A percentile compares a stretch with the other conserved stretches of the same genome.
phyloP scores from a whole-genome alignment of 345 rosid species.

The Rhodamnia argentea region DNA sequence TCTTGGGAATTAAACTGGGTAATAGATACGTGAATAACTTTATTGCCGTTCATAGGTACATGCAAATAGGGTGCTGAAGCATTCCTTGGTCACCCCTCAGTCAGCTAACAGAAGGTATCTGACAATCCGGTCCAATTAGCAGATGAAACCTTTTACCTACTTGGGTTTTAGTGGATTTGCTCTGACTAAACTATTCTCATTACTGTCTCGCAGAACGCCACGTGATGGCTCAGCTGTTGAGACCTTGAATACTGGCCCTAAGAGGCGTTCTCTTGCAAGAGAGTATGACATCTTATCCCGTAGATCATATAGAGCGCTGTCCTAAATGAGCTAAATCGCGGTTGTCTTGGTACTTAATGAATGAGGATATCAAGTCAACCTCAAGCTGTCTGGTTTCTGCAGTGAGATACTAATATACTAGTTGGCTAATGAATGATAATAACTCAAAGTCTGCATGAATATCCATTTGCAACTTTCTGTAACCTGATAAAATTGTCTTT shows the following conservation, averaged over 20 bases:
- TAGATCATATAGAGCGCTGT: not conserved
- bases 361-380: not conserved
- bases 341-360: not conserved
- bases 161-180: not conserved
- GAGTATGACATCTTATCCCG: slow-evolving; percentile 42
- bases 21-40: not conserved
- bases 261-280: slow-evolving; percentile 59
- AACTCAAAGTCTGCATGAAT: not conserved
- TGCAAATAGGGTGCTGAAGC: slow-evolving; percentile 17
- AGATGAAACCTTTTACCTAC: not conserved
- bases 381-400: not conserved
- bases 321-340: not conserved
- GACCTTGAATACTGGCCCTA: slow-evolving; percentile 41
- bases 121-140: not conserved
- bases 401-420: not conserved
- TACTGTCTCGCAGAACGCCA: slow-evolving; percentile 28
- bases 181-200: not conserved
- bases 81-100: slow-evolving; percentile 46
- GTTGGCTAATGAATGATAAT: not conserved
- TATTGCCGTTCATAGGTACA: slow-evolving; percentile 25
- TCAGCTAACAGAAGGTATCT: slow-evolving; percentile 38
- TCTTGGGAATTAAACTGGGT: not conserved
- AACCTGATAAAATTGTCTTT: not conserved
- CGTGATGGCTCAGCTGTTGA: slow-evolving; percentile 31
- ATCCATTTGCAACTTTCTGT: not conserved